These are phyloP conservation scores for Lichtheimia ornata DNA, from an alignment of 371 early-diverging fungal genomes.

Conservation along the genomic window DNA sequence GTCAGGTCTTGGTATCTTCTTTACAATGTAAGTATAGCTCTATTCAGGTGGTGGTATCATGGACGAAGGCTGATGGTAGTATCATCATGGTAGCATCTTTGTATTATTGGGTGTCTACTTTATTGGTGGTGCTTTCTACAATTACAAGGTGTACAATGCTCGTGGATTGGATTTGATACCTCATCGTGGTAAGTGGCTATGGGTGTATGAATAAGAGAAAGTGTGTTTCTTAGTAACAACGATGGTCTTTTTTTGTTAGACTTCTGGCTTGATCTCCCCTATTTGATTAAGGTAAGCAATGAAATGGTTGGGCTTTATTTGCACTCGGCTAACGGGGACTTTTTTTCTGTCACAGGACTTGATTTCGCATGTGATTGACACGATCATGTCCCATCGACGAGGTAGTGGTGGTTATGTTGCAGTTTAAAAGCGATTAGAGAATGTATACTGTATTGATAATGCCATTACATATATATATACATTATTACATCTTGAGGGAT, in stretches of 20 bases:
- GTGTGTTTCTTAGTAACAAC: neutral
- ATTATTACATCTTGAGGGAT: too few relatives aligned
- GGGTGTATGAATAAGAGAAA: too few relatives aligned
- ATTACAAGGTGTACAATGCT: conserved; percentile 60
- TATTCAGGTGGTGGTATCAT: neutral
- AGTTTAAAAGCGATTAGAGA: conserved; percentile 23
- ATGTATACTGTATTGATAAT: too few relatives aligned
- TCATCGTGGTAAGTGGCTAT: conserved; percentile 50
- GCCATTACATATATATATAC: too few relatives aligned
- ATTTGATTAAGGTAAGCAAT: conserved; percentile 39
- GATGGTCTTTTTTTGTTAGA: conserved; percentile 21
- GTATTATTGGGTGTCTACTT: conserved; percentile 52
- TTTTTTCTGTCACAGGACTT: conserved; percentile 28
- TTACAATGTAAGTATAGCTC: conserved; percentile 46
- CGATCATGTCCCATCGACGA: conserved; percentile 47
- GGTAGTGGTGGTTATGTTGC: conserved; percentile 52
- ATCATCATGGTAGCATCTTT: conserved; percentile 34
- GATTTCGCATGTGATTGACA: conserved; percentile 44
- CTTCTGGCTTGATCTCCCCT: conserved; percentile 54
- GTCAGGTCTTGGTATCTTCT: conserved; percentile 55
- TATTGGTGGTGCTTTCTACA: conserved; percentile 61
- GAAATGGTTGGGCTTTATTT: neutral
- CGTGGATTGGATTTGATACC: conserved; percentile 62
- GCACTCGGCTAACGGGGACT: neutral
- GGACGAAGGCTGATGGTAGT: neutral